A percentile compares a stretch with the other conserved stretches of the same genome.
phyloP scores from a whole-genome alignment of 805 yeast genomes.

The Maudiozyma bulderi region DNA sequence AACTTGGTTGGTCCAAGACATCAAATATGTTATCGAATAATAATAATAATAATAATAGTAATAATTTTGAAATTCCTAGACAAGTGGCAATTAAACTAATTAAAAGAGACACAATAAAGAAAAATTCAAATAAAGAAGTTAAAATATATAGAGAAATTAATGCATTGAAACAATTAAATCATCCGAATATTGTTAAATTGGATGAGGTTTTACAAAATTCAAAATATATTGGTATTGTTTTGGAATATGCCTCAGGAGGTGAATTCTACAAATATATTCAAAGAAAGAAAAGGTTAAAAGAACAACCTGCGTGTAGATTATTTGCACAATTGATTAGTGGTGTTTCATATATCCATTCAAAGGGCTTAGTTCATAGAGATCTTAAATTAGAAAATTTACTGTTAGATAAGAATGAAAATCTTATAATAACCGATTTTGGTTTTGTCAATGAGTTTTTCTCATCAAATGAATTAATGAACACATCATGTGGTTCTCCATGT shows the following conservation, averaged over 20 bases:
- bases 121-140: slow-evolving; percentile 73
- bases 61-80: slow-evolving; percentile 35
- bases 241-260: slow-evolving; percentile 96
- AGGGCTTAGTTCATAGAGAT: slow-evolving; percentile 87
- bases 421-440: slow-evolving; percentile 85
- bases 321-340: slow-evolving; percentile 94
- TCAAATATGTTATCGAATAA: too few species aligned
- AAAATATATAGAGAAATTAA: slow-evolving; percentile 91
- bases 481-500: slow-evolving; percentile 96
- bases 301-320: slow-evolving; percentile 71
- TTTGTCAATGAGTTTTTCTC: slow-evolving; percentile 72
- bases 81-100: slow-evolving; percentile 93
- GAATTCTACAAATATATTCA: slow-evolving; percentile 90
- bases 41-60: not conserved
- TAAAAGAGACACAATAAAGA: slow-evolving; percentile 76
- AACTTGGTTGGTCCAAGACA: slow-evolving; percentile 87
- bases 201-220: slow-evolving; percentile 93
- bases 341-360: slow-evolving; percentile 85
- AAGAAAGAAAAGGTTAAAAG: slow-evolving; percentile 77
- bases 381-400: slow-evolving; percentile 81
- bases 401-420: slow-evolving; percentile 77
- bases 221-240: slow-evolving; percentile 88
- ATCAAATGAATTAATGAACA: slow-evolving; percentile 74
- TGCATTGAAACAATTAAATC: slow-evolving; percentile 74
- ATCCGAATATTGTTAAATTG: slow-evolving; percentile 86